Evolutionary conservation across 169 alveolate genomes (phyloP), one percentile per base, ranked within the genome.

Genomic region (Cryptosporidium bovis): DNA sequence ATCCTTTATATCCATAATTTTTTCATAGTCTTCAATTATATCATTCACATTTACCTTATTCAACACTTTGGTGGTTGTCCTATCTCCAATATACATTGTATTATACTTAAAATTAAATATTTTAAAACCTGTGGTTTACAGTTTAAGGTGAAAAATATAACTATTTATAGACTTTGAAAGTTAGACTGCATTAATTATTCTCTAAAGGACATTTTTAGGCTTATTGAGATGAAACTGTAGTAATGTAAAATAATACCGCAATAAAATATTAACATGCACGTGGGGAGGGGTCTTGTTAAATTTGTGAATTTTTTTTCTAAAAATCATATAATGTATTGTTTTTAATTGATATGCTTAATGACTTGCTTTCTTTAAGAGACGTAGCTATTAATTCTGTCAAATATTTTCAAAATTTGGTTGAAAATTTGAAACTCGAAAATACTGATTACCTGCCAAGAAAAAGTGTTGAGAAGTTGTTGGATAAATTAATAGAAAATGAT

Each of bases 291-390:
- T 48, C 31, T 20, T 46, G 24, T 60, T 34, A 50, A 65, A 65
- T 65, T 34, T 15, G n/a, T 33, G 55, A 40, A 16, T 15, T 20
- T 53, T n/a, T 1, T 34, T 29, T 2, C 7, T 36, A 16, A 53
- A 7, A 40, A 53, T 31, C 10, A 65, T 18, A 0, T 40, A 40
- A 40, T 40, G 33, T 66, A 8, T 6, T 50, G 65, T 18, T 44
- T 50, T 46, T 69, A 0, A 51, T 56, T 69, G 83, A 69, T 34
- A 69, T 69, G 83, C 83, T 44, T 53, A 31, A 69, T 69, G 83
- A n/a, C 36, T 69, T 66, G 36, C 13, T 51, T 18, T 29, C 83
- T 12, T 33, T 53, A 69, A 69, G 29, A 34, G 83, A 69, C 10
- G 29, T 16, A 20, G 83, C 66, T 31, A 53, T 69, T n/a, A 15